These are phyloP conservation scores for Blastobotrys illinoisensis DNA, from an alignment of 1,139 yeast genomes.

Conservation along the genomic window DNA sequence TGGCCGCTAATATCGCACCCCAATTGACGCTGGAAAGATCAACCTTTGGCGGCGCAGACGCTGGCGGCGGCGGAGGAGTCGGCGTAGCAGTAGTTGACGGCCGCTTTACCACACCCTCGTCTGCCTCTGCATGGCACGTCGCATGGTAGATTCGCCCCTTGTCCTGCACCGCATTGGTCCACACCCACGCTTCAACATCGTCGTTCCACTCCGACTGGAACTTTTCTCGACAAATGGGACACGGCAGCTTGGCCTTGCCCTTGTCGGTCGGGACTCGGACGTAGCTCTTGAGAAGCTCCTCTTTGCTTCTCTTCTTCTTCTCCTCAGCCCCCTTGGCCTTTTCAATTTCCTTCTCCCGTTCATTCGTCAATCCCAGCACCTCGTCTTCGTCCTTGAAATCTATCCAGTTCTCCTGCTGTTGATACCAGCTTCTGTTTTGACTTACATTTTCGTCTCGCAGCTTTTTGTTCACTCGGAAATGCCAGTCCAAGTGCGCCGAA, in stretches of 20 bases:
- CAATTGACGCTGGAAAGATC: not conserved
- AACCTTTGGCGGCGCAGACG: not conserved
- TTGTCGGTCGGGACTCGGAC: constrained; percentile 62
- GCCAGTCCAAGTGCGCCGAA: constrained; percentile 85
- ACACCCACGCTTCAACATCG: constrained; percentile 91
- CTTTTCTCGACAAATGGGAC: constrained; percentile 84
- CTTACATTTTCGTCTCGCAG: constrained; percentile 47
- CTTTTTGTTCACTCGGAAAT: constrained; percentile 83
- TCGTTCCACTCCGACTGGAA: constrained; percentile 80
- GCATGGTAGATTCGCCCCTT: constrained; percentile 70
- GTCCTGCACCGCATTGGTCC: constrained; percentile 71
- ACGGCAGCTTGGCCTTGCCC: constrained; percentile 55
- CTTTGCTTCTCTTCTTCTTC: constrained; percentile 16
- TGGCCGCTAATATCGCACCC: not conserved
- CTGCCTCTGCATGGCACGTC: constrained; percentile 72
- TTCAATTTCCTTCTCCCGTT: constrained; percentile 16
- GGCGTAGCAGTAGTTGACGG: not conserved
- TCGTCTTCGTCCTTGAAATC: constrained; percentile 61
- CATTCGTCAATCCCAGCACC: constrained; percentile 35
- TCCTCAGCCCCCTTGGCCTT: constrained; percentile 9
- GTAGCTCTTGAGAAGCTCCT: constrained; percentile 26
- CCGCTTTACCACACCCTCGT: constrained; percentile 27
- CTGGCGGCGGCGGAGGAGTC: not conserved
- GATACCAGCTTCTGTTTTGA: constrained; percentile 79
- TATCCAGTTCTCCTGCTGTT: constrained; percentile 70